A percentile compares a stretch with the other conserved stretches of the same genome.
These are phyloP conservation scores for Cryptosporidium ubiquitum DNA, from an alignment of 169 alveolate genomes.

Conservation along the genomic window DNA sequence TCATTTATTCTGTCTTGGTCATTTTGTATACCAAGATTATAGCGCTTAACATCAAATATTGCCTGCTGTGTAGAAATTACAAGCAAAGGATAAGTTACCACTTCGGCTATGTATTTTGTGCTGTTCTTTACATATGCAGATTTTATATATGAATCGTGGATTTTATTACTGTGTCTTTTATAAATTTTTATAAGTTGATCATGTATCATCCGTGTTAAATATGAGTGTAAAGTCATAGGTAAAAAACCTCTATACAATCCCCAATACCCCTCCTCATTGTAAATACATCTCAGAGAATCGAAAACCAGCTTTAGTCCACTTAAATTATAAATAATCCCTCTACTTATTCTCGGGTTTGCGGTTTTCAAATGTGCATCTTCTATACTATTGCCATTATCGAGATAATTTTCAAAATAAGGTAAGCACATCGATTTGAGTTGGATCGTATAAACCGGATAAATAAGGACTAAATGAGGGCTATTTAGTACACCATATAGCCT, in stretches of 20 bases:
- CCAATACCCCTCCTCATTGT: constrained; percentile 63
- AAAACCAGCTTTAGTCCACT: background rate
- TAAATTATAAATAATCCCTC: background rate
- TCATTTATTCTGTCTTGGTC: background rate
- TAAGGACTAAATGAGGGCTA: constrained; percentile 48
- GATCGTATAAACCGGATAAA: constrained; percentile 56
- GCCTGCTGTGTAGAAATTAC: constrained; percentile 53
- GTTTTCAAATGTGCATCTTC: background rate
- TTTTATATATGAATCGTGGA: background rate
- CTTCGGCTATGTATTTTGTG: constrained; percentile 46
- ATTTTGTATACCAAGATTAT: background rate
- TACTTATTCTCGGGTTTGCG: background rate
- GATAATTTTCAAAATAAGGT: constrained; percentile 23
- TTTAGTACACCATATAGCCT: constrained; percentile 53
- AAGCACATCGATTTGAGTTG: constrained; percentile 55
- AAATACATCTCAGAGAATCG: constrained; percentile 31
- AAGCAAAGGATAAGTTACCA: constrained; percentile 42
- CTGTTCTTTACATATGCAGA: background rate
- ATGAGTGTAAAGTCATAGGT: constrained; percentile 30
- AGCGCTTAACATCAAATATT: constrained; percentile 28
- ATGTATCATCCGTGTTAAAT: constrained; percentile 2
- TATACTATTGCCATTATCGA: background rate
- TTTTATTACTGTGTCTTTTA: constrained; percentile 13
- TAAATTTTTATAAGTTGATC: constrained; percentile 26
- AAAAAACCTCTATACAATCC: constrained; percentile 62